A percentile compares a stretch with the other conserved stretches of the same genome.
phyloP scores from a whole-genome alignment of 441 rosid genomes.

The Croton laevigatus region DNA sequence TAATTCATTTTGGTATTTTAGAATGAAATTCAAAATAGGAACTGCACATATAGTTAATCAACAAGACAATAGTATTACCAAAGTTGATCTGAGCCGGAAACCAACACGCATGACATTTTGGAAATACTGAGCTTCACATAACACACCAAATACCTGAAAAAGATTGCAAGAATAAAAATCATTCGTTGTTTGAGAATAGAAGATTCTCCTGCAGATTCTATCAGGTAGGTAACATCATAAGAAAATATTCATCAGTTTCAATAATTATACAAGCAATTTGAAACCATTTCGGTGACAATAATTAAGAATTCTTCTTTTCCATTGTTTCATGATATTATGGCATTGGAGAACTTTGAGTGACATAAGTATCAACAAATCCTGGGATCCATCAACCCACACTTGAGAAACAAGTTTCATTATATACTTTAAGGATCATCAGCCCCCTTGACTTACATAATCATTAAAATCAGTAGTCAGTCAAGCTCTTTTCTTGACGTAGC shows the following conservation, averaged over 20 bases:
- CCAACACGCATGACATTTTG: slow-evolving; percentile 99
- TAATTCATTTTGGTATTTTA: not conserved
- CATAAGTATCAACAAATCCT: not conserved
- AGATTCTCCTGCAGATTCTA: not conserved
- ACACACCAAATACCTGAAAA: slow-evolving; percentile 81
- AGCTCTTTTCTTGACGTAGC: not conserved
- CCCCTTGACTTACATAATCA: not conserved
- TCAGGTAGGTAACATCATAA: not conserved
- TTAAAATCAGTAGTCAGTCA: not conserved
- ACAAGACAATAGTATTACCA: slow-evolving; percentile 55
- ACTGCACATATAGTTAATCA: slow-evolving; percentile 12
- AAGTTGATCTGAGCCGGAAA: slow-evolving; percentile 83
- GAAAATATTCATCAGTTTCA: not conserved
- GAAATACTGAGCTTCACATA: slow-evolving; percentile 96
- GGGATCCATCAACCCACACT: not conserved
- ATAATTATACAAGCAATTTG: not conserved
- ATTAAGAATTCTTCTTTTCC: not conserved
- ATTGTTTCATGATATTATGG: not conserved
- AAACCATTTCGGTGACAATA: not conserved
- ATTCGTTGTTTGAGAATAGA: not conserved
- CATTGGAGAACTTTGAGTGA: no score
- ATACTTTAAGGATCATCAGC: not conserved
- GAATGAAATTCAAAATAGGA: not conserved
- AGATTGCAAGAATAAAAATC: slow-evolving; percentile 21
- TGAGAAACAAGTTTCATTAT: not conserved